Conservation (phyloP, 2,329 filamentous ascomycete genomes). For the Tolypocladium pustulatum region DNA sequence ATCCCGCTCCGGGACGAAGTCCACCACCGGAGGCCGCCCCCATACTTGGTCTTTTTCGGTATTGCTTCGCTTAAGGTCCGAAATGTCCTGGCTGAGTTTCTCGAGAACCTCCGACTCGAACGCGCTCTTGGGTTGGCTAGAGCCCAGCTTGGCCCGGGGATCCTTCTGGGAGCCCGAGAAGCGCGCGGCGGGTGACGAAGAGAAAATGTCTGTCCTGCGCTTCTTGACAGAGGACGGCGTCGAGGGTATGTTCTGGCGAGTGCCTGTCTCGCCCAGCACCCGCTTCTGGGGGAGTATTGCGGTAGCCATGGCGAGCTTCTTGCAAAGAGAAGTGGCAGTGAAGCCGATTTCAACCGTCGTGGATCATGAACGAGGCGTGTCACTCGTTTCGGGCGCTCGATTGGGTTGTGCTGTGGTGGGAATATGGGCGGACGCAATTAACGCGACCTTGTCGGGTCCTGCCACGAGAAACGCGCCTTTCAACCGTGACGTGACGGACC, state of each 20-base stretch:
- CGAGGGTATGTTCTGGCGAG: slow-evolving; percentile 49
- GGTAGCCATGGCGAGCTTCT: slow-evolving; percentile 31
- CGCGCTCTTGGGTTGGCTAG: slow-evolving; percentile 74
- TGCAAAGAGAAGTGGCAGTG: not conserved
- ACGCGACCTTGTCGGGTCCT: not conserved
- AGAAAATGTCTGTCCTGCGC: slow-evolving; percentile 60
- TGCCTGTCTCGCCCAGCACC: slow-evolving; percentile 58
- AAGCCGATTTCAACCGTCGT: not conserved
- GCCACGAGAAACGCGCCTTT: slow-evolving; percentile 20
- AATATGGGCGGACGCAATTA: not conserved
- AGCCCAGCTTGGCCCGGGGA: slow-evolving; percentile 50
- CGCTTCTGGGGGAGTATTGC: slow-evolving; percentile 58
- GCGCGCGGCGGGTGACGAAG: slow-evolving; percentile 44
- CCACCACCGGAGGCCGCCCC: slow-evolving; percentile 51
- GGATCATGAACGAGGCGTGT: not conserved
- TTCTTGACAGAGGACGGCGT: slow-evolving; percentile 61
- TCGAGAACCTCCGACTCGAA: slow-evolving; percentile 93
- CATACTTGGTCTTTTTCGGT: slow-evolving; percentile 90
- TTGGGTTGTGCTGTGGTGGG: slow-evolving; percentile 1
- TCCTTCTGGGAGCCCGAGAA: slow-evolving; percentile 54
- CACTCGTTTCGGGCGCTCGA: not conserved
- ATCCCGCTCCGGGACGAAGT: slow-evolving; percentile 48
- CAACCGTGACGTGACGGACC: slow-evolving; percentile 26
- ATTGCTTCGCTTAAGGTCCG: slow-evolving; percentile 73
- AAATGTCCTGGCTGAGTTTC: slow-evolving; percentile 91